These are phyloP conservation scores for Podospora pseudopauciseta DNA, from an alignment of 495 filamentous ascomycete genomes.

Conservation along the genomic window DNA sequence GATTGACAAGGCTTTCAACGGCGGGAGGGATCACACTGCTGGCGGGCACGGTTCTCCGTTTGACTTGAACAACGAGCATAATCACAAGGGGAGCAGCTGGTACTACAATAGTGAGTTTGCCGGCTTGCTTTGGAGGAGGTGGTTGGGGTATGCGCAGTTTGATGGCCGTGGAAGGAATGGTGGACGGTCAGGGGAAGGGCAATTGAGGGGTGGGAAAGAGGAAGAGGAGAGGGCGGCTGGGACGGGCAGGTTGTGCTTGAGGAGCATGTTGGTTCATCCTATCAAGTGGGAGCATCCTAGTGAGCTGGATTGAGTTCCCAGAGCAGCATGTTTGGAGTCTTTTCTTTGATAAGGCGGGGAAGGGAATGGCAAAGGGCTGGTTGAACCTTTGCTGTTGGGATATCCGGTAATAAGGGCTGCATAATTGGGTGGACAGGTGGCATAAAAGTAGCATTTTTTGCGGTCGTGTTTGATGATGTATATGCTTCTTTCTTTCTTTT, in stretches of 20 bases:
- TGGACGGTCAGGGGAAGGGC: conserved; percentile 55
- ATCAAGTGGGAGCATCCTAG: conserved; percentile 63
- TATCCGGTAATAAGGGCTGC: not conserved
- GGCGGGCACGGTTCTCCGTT: conserved; percentile 66
- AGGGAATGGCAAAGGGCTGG: not conserved
- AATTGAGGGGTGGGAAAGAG: conserved; percentile 61
- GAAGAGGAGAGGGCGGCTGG: conserved; percentile 53
- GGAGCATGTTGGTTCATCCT: conserved; percentile 86
- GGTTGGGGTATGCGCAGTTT: conserved; percentile 75
- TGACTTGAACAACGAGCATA: conserved; percentile 80
- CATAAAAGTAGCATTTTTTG: not conserved
- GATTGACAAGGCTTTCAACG: conserved; percentile 80
- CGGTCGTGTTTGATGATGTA: not conserved
- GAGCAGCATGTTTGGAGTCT: not conserved
- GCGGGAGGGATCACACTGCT: conserved; percentile 70
- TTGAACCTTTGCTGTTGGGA: not conserved
- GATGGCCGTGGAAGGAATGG: conserved; percentile 62
- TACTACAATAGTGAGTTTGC: conserved; percentile 91
- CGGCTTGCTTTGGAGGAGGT: conserved; percentile 77
- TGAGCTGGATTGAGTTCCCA: conserved; percentile 30
- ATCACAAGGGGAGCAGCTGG: conserved; percentile 86
- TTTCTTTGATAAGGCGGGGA: not conserved
- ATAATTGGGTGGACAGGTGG: not conserved
- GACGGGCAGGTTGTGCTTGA: conserved; percentile 82
- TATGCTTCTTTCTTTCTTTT: not conserved